Evolutionary conservation across 352 stramenopile genomes (phyloP), one percentile per base, ranked within the genome.

Genomic region (Globisporangium yorkense): DNA sequence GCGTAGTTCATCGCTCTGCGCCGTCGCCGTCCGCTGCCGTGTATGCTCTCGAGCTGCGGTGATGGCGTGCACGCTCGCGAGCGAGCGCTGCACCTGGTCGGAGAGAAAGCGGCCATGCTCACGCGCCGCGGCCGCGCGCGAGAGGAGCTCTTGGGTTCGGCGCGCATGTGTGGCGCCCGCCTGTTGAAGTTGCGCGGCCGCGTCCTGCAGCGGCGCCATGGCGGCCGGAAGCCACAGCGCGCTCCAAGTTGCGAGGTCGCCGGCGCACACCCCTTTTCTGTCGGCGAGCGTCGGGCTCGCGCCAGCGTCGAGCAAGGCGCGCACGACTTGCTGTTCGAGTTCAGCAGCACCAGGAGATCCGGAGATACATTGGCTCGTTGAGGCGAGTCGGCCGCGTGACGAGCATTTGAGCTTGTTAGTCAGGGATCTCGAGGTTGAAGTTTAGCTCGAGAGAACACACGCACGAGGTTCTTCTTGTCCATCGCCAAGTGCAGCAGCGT

Each of bases 231-330:
- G 68, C 58, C 47, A 75, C 15, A 75, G 51, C 9, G 65, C 57
- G 7, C 18, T 15, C 35, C 35, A 40, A 3, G 10, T 15, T 3
- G 35, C 35, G 10, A 70, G 47, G 27, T 77, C 69, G 56, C 68
- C 65, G n/a, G 69, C 53, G 20, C 62, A 61, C 37, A 71, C 59
- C 5, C 69, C 67, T 51, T 71, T 74, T 47, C 69, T 75, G 58
- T 80, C 68, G 21, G 59, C 44, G 15, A 65, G 50, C 46, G 57
- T 46, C 43, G 70, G 51, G 39, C 64, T 51, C 31, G 66, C 71
- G 47, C 66, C 68, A 41, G 59, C 66, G n/a, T 20, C 51, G 43
- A 80, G 37, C 33, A 80, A 9, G 35, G 5, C 10, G 10, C 35
- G 35, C 10, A 40, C 35, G 45, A 5, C 59, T 64, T 60, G 66